Conservation (phyloP, 1,284 basidiomycete genomes). For the Agaricales sp. region DNA sequence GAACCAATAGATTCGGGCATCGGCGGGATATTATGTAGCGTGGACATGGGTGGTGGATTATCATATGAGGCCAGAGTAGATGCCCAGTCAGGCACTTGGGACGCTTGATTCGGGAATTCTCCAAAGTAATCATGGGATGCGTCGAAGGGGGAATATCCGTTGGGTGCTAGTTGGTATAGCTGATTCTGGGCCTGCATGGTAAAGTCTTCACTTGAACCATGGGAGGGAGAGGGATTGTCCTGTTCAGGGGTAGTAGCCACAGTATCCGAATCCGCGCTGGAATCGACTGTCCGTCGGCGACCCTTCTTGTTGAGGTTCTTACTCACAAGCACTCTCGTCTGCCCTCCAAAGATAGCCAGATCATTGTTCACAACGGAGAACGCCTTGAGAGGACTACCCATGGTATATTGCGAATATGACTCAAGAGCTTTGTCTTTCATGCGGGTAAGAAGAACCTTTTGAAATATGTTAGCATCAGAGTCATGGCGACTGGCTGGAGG, state of each 20-base stretch:
- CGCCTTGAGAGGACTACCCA: conserved; percentile 23
- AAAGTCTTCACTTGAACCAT: background rate
- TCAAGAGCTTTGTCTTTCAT: conserved; percentile 40
- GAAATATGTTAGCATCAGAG: background rate
- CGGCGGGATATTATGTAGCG: background rate
- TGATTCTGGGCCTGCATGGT: background rate
- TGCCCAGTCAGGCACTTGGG: background rate
- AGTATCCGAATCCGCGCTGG: background rate
- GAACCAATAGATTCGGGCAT: background rate
- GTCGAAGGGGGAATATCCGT: background rate
- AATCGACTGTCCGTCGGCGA: background rate
- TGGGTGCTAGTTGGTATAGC: background rate
- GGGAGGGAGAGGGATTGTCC: background rate
- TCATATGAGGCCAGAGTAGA: background rate
- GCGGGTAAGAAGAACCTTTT: conserved; percentile 35
- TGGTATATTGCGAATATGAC: conserved; percentile 31
- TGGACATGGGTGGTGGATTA: background rate
- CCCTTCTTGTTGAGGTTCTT: conserved; percentile 25
- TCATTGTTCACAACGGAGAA: conserved; percentile 41
- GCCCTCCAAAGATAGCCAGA: conserved; percentile 57
- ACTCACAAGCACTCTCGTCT: conserved; percentile 45
- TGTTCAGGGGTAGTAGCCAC: background rate
- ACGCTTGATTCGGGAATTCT: background rate
- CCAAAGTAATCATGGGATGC: background rate
- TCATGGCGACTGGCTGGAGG: background rate